Base-by-base conservation (phyloP, 2,329 filamentous ascomycete species). In the Colletotrichum horii region DNA sequence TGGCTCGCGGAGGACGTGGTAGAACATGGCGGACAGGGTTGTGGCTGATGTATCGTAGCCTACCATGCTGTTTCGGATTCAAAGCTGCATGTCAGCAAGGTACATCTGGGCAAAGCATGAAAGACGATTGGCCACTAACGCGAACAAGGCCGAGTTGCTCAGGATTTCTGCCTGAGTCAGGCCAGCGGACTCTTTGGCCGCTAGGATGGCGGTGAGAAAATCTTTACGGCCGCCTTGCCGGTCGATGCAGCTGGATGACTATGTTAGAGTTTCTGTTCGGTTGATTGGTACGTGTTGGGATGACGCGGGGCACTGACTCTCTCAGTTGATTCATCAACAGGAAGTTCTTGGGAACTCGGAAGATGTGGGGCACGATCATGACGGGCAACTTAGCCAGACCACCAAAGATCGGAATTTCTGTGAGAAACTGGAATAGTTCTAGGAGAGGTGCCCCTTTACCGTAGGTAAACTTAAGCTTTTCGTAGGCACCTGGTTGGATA, bases 21-120 rank as follows among this genome's bases (percentile, higher is more conserved):
- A 74, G 36, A 74, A 74, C 8, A 74, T 30, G n/a, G 71, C 71
- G 1, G 71, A 74, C 15, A 74, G 43, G n/a, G 71, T 74, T 24
- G 58, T 58, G 7, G 56, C 56, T 0, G 56, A 56, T 15, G 56
- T 74, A 4, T 74, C 71, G 9, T 74, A 74, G 2, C 71, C 71
- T 15, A 62, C 71, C 71, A 74, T 74, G 19, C 71, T 74, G 15
- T 67, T 48, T 48, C 8, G 6, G 6, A 22, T 48, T 48, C n/a
- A 48, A 22, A 3, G 6, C 3, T 30, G 12, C 32, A 11, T 11
- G 22, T 72, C 14, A 68, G 64, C n/a, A 28, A 9, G 1, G 19
- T 12, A 12, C 15, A 6, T 48, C 12, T 8, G 56, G 4, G 2
- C 8, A n/a, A 19, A 61, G 11, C 28, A 12, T 12, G 30, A 22